Evolutionary conservation across 495 filamentous ascomycete species (phyloP).

Genomic region (Margaritispora aquatica): DNA sequence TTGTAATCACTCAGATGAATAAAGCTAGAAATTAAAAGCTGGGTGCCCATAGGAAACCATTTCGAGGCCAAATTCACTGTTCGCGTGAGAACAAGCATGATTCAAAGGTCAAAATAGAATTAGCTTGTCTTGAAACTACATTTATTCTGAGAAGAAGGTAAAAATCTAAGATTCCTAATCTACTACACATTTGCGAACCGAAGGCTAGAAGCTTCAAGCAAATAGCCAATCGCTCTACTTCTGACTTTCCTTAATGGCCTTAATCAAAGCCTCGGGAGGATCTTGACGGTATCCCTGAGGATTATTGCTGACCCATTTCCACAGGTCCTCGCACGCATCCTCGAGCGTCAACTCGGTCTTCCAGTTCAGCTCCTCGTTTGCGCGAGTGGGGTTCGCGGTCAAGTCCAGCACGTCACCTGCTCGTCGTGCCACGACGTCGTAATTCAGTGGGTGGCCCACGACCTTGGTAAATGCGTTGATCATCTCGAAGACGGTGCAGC

Average conservation of each 20-base stretch:
- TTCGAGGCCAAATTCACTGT: neutral
- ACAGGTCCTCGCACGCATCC: constrained; percentile 87
- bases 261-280: constrained; percentile 77
- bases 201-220: too few species aligned
- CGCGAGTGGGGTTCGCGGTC: constrained; percentile 82
- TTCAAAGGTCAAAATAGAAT: too few species aligned
- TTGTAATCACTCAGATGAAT: neutral
- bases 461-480: constrained; percentile 87
- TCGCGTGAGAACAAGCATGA: too few species aligned
- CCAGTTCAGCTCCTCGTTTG: constrained; percentile 86
- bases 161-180: too few species aligned
- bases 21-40: neutral
- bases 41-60: neutral
- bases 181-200: too few species aligned
- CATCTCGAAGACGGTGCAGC: constrained; percentile 95
- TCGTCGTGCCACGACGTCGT: constrained; percentile 77
- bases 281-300: constrained; percentile 89
- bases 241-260: constrained; percentile 57
- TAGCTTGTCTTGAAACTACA: too few species aligned
- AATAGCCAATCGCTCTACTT: too few species aligned
- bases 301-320: constrained; percentile 94
- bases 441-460: constrained; percentile 78
- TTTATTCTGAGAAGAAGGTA: too few species aligned
- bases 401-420: constrained; percentile 90
- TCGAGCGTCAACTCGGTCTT: constrained; percentile 87